Conservation (phyloP, 1,284 basidiomycete genomes). For the Albatrellus sp. region DNA sequence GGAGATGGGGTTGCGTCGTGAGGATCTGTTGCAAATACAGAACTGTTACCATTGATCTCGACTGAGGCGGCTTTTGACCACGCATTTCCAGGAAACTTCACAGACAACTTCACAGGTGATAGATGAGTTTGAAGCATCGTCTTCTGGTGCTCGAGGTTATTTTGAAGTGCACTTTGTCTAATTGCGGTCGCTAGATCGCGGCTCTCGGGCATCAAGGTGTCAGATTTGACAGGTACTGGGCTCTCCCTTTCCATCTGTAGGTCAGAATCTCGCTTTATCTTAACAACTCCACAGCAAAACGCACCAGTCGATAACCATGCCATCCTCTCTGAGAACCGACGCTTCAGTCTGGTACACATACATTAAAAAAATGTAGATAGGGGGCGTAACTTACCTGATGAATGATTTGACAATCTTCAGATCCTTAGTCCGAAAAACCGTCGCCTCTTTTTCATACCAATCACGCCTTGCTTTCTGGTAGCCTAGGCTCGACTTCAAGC, state of each 20-base stretch:
- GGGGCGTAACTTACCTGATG: constrained; percentile 14
- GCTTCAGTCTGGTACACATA: background rate
- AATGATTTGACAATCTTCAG: constrained; percentile 13
- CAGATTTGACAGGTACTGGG: constrained; percentile 12
- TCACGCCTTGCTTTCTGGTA: constrained; percentile 11
- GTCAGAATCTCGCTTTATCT: background rate
- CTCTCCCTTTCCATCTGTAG: constrained; percentile 10
- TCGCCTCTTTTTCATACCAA: constrained; percentile 12
- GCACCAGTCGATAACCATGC: constrained; percentile 21
- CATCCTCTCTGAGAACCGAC: constrained; percentile 14
- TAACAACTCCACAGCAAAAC: constrained; percentile 1
- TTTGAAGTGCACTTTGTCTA: background rate
- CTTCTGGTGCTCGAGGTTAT: no score
- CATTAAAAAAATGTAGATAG: background rate
- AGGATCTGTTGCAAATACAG: no score
- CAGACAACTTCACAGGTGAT: no score
- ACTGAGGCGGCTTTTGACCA: no score
- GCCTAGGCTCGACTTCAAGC: constrained; percentile 9
- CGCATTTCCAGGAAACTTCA: no score
- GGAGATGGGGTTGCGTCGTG: no score
- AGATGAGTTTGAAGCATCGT: no score
- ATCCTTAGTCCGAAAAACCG: constrained; percentile 10
- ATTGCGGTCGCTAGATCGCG: constrained; percentile 4
- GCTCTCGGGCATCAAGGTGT: constrained; percentile 11
- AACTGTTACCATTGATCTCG: no score